Percentiles rank a stretch among this genome's conserved stretches.
Conservation (phyloP, 768 basidiomycete genomes). For the Lanmaoa pseudosensibilis region DNA sequence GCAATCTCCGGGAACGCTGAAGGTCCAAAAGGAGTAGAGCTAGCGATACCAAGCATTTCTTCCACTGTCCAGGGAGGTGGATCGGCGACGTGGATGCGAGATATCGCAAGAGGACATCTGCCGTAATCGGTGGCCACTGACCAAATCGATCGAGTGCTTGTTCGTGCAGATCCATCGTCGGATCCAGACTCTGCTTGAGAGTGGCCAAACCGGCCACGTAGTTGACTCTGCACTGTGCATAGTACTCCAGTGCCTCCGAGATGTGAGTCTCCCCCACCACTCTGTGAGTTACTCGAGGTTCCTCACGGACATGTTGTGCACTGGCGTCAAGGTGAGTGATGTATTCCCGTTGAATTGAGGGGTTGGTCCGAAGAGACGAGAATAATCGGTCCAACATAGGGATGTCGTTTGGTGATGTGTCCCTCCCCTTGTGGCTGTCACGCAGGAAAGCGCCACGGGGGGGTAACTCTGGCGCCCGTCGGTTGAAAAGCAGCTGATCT, state of each 20-base stretch:
- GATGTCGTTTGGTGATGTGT: not conserved
- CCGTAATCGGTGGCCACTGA: constrained; percentile 35
- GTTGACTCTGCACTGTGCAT: not conserved
- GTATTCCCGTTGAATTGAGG: constrained; percentile 14
- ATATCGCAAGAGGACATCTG: not conserved
- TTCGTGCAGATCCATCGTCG: constrained; percentile 9
- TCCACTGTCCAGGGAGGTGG: constrained; percentile 26
- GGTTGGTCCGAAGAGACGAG: not conserved
- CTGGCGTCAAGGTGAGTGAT: not conserved
- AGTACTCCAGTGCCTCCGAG: not conserved
- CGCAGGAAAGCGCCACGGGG: not conserved
- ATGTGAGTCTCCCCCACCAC: no score
- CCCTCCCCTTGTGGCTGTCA: not conserved
- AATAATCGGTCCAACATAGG: not conserved
- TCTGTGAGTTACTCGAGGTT: not conserved
- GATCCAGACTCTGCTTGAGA: constrained; percentile 11
- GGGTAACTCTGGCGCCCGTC: not conserved
- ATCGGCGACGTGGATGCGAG: not conserved
- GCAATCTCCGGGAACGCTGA: not conserved
- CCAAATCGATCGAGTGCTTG: not conserved
- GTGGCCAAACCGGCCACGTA: constrained; percentile 1
- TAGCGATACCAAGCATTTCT: constrained; percentile 25
- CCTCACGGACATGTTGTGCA: not conserved
- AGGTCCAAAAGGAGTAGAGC: constrained; percentile 26
- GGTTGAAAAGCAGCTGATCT: not conserved